Percentiles rank a stretch among this genome's conserved stretches.
Conservation (phyloP, 2,329 filamentous ascomycete genomes). For the Cladophialophora yegresii region DNA sequence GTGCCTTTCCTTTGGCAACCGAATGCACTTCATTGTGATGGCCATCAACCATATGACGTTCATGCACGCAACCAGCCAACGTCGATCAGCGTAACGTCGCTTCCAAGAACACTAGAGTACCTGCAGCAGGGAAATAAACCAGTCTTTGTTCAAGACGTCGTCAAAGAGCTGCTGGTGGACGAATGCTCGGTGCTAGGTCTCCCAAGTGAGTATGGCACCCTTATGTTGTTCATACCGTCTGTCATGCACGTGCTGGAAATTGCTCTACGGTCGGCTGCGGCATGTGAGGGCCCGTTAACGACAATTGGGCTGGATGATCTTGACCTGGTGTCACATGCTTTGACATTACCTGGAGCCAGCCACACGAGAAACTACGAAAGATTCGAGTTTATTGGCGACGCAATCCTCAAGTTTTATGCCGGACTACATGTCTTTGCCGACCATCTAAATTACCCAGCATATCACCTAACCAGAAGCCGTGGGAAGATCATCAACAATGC, state of each 20-base stretch:
- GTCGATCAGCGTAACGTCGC: conserved; percentile 31
- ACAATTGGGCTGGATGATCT: conserved; percentile 16
- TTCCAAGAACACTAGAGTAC: conserved; percentile 43
- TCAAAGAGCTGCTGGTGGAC: conserved; percentile 14
- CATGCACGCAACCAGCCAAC: not conserved
- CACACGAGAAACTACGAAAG: conserved; percentile 68
- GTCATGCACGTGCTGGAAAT: conserved; percentile 33
- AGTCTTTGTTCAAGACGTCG: not conserved
- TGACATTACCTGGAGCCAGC: conserved; percentile 19
- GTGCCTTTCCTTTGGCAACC: conserved; percentile 22
- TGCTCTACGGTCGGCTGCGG: conserved; percentile 25
- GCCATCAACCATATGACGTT: not conserved
- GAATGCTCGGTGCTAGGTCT: conserved; percentile 32
- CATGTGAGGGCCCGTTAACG: conserved; percentile 22
- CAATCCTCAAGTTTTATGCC: conserved; percentile 73
- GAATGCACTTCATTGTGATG: not conserved
- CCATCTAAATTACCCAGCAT: conserved; percentile 71
- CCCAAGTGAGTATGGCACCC: conserved; percentile 21
- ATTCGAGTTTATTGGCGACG: conserved; percentile 85
- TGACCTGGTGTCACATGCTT: conserved; percentile 24
- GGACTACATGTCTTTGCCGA: conserved; percentile 64
- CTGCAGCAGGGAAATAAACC: conserved; percentile 31
- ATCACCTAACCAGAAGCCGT: conserved; percentile 69
- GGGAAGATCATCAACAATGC: conserved; percentile 72
- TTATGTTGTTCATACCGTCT: conserved; percentile 32